Evolutionary conservation across 2,329 filamentous ascomycete genomes (phyloP).

Genomic region (Aspergillus thermomutatus): DNA sequence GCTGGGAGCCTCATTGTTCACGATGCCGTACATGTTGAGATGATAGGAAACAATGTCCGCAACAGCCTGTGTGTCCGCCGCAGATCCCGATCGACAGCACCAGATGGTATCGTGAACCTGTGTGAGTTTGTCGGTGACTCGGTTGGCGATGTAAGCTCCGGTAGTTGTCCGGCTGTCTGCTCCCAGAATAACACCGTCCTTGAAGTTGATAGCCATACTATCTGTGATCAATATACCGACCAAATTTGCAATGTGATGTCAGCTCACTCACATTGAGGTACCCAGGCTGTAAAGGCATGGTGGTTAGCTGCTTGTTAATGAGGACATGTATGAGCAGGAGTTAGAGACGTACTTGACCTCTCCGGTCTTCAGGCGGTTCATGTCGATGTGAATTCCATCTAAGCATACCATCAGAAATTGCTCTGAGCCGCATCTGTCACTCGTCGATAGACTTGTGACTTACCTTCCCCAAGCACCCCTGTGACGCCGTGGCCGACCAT

Average conservation of each 20-base stretch:
- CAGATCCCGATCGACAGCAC: conserved; percentile 97
- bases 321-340: not conserved
- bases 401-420: conserved; percentile 18
- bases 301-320: conserved; percentile 28
- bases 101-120: conserved; percentile 98
- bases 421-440: not conserved
- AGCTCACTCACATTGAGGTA: conserved; percentile 80
- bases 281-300: conserved; percentile 63
- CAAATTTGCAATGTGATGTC: conserved; percentile 8
- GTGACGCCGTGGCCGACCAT: conserved; percentile 41
- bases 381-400: conserved; percentile 99
- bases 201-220: conserved; percentile 99
- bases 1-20: conserved; percentile 83
- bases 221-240: conserved; percentile 24
- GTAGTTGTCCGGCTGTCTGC: conserved; percentile 97
- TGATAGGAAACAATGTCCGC: conserved; percentile 98
- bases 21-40: conserved; percentile 85
- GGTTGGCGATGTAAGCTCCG: conserved; percentile 96
- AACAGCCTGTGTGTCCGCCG: conserved; percentile 95
- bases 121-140: conserved; percentile 98
- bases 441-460: conserved; percentile 17
- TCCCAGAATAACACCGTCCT: conserved; percentile 93
- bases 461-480: conserved; percentile 46
- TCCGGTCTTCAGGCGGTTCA: conserved; percentile 97
- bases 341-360: conserved; percentile 82